Base-by-base conservation (phyloP, 2,329 filamentous ascomycete species). In the Alternaria novae-zelandiae region DNA sequence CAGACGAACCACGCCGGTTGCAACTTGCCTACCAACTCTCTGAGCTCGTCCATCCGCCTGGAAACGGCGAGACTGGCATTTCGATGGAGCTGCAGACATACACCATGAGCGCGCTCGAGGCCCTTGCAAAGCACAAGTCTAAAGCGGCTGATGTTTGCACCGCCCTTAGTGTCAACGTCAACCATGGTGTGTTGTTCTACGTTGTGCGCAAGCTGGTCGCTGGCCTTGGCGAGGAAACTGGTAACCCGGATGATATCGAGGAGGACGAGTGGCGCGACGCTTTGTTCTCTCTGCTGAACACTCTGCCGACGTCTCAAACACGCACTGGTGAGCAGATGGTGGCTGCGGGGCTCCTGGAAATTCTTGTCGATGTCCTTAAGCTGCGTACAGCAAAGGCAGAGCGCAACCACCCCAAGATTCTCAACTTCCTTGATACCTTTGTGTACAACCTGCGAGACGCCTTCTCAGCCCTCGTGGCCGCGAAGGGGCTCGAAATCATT, bases 101-200 rank as follows among this genome's bases (percentile, higher is more conserved):
- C 63, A 92, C 93, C 8, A 84, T 99, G 56, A 87, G 89, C 55
- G 87, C 95, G 1, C 84, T 99, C 54, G 94, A 97, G 77, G 92
- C 93, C n/a, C 85, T 99, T 60, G 89, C 92, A 7, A 91, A 89
- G 75, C 93, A 93, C 76, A 90, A 91, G 72, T 83, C 86, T 60
- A 94, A 93, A 74, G 88, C 90, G 28, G 84, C 89, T 32, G 96
- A 99, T 77, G 91, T 99, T 23, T 90, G 94, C 67, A 90, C 93
- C 45, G 94, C 96, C n/a, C 84, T 99, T 45, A 97, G 94, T 74
- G 93, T 96, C 57, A 97, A 95, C 71, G 95, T 98, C 41, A 98
- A 97, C 73, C 96, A 99, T 73, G 96, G 96, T 13, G 91, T 98
- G 28, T 86, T 99, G 47, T 91, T 98, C 70, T 98, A 97, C 74